A percentile compares a stretch with the other conserved stretches of the same genome.
phyloP scores from a whole-genome alignment of 805 yeast species.

The Teunomyces stri region DNA sequence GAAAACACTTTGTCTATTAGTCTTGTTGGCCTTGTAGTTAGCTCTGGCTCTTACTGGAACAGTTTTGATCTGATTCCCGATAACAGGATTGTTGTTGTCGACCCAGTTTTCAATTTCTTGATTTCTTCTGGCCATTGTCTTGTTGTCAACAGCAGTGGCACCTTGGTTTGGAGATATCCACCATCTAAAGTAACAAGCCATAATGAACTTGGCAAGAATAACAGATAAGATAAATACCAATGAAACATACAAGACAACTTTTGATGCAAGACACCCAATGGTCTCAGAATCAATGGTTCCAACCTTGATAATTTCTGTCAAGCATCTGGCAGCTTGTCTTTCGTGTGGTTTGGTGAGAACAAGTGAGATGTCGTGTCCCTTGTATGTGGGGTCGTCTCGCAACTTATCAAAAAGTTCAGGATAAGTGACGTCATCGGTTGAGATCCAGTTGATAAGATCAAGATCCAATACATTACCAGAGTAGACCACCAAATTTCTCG shows the following conservation, averaged over 20 bases:
- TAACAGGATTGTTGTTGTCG: constrained; percentile 45
- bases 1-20: constrained; percentile 43
- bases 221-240: constrained; percentile 81
- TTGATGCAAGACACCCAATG: constrained; percentile 91
- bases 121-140: constrained; percentile 60
- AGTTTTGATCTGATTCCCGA: constrained; percentile 47
- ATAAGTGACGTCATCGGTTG: constrained; percentile 62
- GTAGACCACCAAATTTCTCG: constrained; percentile 80
- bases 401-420: constrained; percentile 71
- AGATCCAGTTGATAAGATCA: constrained; percentile 72
- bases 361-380: constrained; percentile 80
- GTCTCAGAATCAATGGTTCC: constrained; percentile 88
- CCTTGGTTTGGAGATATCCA: constrained; percentile 70
- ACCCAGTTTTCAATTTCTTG: constrained; percentile 84
- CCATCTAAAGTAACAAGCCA: constrained; percentile 93
- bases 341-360: constrained; percentile 65
- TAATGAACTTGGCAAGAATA: constrained; percentile 69
- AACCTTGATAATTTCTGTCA: constrained; percentile 81
- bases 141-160: constrained; percentile 58
- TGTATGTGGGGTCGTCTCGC: constrained; percentile 49
- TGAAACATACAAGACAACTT: constrained; percentile 76
- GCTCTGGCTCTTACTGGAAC: constrained; percentile 56
- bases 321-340: constrained; percentile 73
- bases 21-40: constrained; percentile 34
- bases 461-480: constrained; percentile 88